Conservation (phyloP, 1,139 yeast species). For the Magnusiomyces ingens region DNA sequence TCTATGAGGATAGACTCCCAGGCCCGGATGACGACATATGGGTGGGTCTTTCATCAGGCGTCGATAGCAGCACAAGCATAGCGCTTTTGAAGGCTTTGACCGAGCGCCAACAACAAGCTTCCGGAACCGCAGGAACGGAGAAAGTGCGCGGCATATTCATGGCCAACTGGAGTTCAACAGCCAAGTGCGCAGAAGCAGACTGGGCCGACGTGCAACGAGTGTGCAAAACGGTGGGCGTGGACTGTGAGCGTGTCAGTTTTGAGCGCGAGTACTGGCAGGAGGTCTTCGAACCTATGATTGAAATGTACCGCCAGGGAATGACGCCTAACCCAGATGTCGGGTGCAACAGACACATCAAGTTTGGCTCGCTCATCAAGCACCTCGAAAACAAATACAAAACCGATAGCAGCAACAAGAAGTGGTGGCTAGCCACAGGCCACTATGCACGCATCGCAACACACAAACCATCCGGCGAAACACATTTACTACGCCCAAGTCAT, state of each 20-base stretch:
- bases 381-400: constrained; percentile 34
- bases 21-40: constrained; percentile 49
- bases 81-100: constrained; percentile 43
- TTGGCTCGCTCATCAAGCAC: constrained; percentile 65
- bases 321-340: constrained; percentile 96
- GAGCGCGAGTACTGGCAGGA: constrained; percentile 89
- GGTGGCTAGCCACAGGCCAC: constrained; percentile 96
- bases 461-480: constrained; percentile 32
- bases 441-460: constrained; percentile 57
- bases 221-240: constrained; percentile 53
- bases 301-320: constrained; percentile 56
- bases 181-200: constrained; percentile 75
- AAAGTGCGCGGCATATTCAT: constrained; percentile 61
- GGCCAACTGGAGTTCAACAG: constrained; percentile 81
- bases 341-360: constrained; percentile 79
- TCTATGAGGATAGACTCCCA: constrained; percentile 4
- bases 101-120: neutral
- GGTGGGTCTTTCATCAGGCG: constrained; percentile 96
- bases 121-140: constrained; percentile 40
- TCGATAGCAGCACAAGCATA: constrained; percentile 89
- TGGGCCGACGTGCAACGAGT: constrained; percentile 78
- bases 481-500: constrained; percentile 55
- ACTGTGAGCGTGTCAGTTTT: constrained; percentile 71
- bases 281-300: constrained; percentile 89
- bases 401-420: constrained; percentile 25